A percentile compares a stretch with the other conserved stretches of the same genome.
Conservation (phyloP, 164 flowering plant species). For the Echeveria elegans region DNA sequence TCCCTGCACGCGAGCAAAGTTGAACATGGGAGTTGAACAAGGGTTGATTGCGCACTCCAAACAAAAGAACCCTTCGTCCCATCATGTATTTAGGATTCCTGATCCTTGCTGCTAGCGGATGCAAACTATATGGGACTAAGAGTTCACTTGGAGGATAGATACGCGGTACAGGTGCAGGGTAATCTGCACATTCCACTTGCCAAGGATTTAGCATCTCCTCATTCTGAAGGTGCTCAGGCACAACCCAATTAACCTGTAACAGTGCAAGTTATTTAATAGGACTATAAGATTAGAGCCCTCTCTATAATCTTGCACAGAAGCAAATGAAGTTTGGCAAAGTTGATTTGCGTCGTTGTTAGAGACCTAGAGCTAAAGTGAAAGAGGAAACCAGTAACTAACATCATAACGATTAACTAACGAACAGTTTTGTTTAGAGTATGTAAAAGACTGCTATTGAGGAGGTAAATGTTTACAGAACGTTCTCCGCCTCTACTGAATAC, state of each 20-base stretch:
- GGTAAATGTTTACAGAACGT: too few species aligned
- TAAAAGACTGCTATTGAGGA: too few species aligned
- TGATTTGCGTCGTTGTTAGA: too few species aligned
- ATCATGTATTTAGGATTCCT: constrained; percentile 21
- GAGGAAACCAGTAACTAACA: too few species aligned
- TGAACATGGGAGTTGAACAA: constrained; percentile 21
- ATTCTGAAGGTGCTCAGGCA: constrained; percentile 47
- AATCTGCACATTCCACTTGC: constrained; percentile 45
- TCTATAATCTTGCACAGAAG: too few species aligned
- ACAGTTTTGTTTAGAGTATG: too few species aligned
- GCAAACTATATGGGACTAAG: constrained; percentile 19
- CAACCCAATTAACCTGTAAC: constrained; percentile 58
- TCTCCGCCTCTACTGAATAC: too few species aligned
- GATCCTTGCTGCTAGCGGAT: constrained; percentile 22
- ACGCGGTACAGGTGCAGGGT: constrained; percentile 20
- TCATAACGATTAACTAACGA: too few species aligned
- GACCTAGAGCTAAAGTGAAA: too few species aligned
- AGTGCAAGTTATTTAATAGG: background rate
- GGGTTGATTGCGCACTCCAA: constrained; percentile 15
- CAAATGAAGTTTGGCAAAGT: too few species aligned
- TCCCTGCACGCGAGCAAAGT: constrained; percentile 95
- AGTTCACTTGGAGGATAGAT: constrained; percentile 25
- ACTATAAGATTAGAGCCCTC: background rate
- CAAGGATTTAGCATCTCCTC: constrained; percentile 63
- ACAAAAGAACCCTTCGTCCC: constrained; percentile 10